phyloP scores from a whole-genome alignment of 140 eudicot genomes.

The Eryngium alpinum region DNA sequence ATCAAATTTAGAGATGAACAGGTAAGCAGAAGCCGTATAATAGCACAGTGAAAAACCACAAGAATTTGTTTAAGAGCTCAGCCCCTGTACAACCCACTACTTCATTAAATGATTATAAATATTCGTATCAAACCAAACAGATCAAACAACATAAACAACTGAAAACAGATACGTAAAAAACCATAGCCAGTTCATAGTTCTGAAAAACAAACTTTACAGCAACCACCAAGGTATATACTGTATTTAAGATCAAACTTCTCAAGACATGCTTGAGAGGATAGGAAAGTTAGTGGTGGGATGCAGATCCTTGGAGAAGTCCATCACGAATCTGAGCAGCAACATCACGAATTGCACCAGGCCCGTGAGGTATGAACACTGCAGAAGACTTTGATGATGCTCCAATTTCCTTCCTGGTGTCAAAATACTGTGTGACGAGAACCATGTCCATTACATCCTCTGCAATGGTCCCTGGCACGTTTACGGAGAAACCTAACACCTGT shows the following conservation, averaged over 20 bases:
- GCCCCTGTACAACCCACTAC: too few relatives aligned
- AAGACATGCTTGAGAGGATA: not conserved
- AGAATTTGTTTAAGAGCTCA: too few relatives aligned
- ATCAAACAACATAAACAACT: not conserved
- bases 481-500: constrained; percentile 79
- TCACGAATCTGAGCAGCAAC: constrained; percentile 76
- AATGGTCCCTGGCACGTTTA: constrained; percentile 68
- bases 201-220: not conserved
- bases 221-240: not conserved
- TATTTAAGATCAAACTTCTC: not conserved
- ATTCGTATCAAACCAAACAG: too few relatives aligned
- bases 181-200: not conserved
- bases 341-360: constrained; percentile 84
- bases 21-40: too few relatives aligned
- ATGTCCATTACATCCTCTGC: constrained; percentile 94
- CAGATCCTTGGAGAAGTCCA: constrained; percentile 32
- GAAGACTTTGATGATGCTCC: constrained; percentile 79
- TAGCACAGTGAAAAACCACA: too few relatives aligned
- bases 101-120: not conserved
- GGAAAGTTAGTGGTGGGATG: not conserved
- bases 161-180: not conserved
- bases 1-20: too few relatives aligned
- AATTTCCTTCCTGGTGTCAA: constrained; percentile 80
- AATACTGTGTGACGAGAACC: constrained; percentile 84
- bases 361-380: constrained; percentile 83